phyloP scores from a whole-genome alignment of 2,329 filamentous ascomycete species.

The Penicillium expansum region DNA sequence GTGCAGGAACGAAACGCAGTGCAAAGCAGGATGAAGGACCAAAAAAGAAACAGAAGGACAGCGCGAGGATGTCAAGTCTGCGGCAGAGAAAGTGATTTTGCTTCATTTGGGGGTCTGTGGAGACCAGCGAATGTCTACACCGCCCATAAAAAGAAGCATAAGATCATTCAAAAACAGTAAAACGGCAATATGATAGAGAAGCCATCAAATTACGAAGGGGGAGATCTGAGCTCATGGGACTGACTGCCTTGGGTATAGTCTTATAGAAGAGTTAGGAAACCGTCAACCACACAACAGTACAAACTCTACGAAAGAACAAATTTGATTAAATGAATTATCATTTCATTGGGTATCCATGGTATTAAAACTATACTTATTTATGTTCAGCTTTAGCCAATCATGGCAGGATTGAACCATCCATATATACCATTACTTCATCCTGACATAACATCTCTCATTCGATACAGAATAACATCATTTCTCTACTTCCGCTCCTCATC shows the following conservation, averaged over 20 bases:
- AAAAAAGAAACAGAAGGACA: slow-evolving; percentile 9
- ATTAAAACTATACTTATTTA: background rate
- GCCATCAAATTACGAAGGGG: too few relatives aligned
- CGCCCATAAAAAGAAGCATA: too few relatives aligned
- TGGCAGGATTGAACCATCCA: background rate
- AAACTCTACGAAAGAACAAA: background rate
- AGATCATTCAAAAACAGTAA: too few relatives aligned
- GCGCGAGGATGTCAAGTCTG: background rate
- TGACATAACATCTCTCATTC: background rate
- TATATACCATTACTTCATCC: slow-evolving; percentile 2
- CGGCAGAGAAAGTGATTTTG: background rate
- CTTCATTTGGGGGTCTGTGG: too few relatives aligned
- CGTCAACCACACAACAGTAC: background rate
- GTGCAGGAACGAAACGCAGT: slow-evolving; percentile 1
- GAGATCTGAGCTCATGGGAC: background rate
- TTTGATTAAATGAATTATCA: background rate
- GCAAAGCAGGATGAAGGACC: slow-evolving; percentile 6
- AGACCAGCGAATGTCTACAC: too few relatives aligned
- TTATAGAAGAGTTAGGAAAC: background rate
- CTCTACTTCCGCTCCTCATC: slow-evolving; percentile 17
- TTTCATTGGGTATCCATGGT: background rate
- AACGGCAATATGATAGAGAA: background rate
- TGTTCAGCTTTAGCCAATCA: background rate
- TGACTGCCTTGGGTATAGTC: background rate
- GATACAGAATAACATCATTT: background rate